phyloP scores from a whole-genome alignment of 768 basidiomycete species.

The Agaricus blazei region DNA sequence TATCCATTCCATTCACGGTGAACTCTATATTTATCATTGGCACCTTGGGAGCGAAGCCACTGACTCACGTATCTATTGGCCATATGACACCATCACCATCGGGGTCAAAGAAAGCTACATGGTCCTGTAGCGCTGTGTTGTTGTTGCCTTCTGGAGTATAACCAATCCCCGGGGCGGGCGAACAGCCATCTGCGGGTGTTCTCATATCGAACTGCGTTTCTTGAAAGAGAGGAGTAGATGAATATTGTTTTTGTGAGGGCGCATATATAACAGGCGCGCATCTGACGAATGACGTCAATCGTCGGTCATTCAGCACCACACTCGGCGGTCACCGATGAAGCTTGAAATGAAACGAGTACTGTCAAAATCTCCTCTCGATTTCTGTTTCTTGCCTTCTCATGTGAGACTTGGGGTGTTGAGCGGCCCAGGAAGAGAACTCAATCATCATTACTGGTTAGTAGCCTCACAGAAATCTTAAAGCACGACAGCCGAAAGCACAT shows the following conservation, averaged over 20 bases:
- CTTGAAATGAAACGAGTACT: too few relatives aligned
- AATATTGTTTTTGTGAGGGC: too few relatives aligned
- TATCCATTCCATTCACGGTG: slow-evolving; percentile 13
- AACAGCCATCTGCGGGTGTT: slow-evolving; percentile 23
- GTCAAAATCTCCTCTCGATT: too few relatives aligned
- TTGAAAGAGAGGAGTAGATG: too few relatives aligned
- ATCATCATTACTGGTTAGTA: too few relatives aligned
- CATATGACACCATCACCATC: slow-evolving; percentile 42
- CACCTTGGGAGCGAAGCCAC: background rate
- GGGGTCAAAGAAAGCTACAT: slow-evolving; percentile 41
- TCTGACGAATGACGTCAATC: background rate
- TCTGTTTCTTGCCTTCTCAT: too few relatives aligned
- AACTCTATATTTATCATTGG: background rate
- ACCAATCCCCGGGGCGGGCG: slow-evolving; percentile 25
- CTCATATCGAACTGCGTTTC: slow-evolving; percentile 19
- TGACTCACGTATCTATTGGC: slow-evolving; percentile 38
- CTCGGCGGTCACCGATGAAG: too few relatives aligned
- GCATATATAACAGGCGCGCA: too few relatives aligned
- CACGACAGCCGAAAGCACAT: too few relatives aligned
- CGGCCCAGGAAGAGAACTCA: too few relatives aligned
- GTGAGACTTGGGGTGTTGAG: too few relatives aligned
- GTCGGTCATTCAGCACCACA: background rate
- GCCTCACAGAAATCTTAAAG: too few relatives aligned
- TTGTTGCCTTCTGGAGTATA: slow-evolving; percentile 20
- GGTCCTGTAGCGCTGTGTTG: slow-evolving; percentile 35